Base-by-base conservation (phyloP, 2,329 filamentous ascomycete genomes). In the Lasiodiplodia theobromae region DNA sequence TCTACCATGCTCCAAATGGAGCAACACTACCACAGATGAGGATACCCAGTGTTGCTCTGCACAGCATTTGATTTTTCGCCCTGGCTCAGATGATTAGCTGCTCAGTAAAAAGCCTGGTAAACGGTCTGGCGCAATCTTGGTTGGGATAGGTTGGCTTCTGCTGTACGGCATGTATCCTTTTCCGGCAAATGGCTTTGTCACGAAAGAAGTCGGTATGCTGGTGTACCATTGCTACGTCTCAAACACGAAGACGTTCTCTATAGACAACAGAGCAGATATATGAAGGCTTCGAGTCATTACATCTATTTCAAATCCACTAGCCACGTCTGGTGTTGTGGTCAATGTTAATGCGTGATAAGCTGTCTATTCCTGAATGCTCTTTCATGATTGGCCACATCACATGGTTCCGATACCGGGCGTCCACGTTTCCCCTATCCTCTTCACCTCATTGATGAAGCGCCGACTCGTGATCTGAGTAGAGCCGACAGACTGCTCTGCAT, bases 371-470 rank as follows among this genome's bases (percentile, higher is more conserved):
- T 66, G 23, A 65, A n/a, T 25, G 12, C n/a, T 38, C n/a, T 38
- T 40, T 25, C 37, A 25, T 4, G 25, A 18, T 34, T 23, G 23
- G 23, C 14, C 16, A 10, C 38, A 40, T 85, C 78, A 92, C 69
- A 92, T 79, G 70, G 73, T 86, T 70, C 84, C 83, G 62, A 92
- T 83, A 10, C 93, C 93, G 0, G 94, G 93, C 68, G 86, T 87
- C 94, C 96, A 99, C 1, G 82, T 82, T 76, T 95, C 92, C 40
- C 94, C 96, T 78, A 99, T 96, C 73, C 91, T 86, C 78, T 91
- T 89, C 77, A 99, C 90, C 75, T 97, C 94, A 18, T 89, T 87
- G 63, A 89, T 86, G 79, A 99, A 99, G 77, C 84, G 89, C 73
- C 86, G 88, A 79, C 94, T 97, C 65, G 88, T 91, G 72, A 98